Evolutionary conservation across 108 stramenopile species (phyloP), one percentile per base, ranked within the genome.

Genomic region (Chaetoceros muelleri): DNA sequence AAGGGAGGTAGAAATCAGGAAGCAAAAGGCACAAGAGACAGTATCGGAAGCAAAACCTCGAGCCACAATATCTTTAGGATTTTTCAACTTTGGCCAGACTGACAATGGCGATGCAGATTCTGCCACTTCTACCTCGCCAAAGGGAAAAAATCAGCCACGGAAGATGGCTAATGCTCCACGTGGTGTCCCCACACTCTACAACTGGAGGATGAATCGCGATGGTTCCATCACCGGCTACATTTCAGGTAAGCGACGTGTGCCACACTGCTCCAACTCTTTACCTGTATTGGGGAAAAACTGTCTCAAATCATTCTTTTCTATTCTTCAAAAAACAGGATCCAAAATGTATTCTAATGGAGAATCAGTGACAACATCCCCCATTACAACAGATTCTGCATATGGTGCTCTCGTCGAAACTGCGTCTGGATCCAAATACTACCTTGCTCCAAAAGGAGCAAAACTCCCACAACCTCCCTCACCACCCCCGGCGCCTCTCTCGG

Each of bases 111-210:
- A 29, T n/a, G 18, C n/a, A 20, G 26, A 30, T 1, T 5, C 8
- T 10, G 34, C 34, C 13, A 5, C 34, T 40, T 13, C 34, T 40
- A 13, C 13, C 5, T 13, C 5, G 13, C 34, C 5, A 40, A 40
- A 40, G 5, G 34, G 34, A 3, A 54, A 31, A 30, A 31, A 70
- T 34, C 49, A 44, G 24, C 44, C 40, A 18, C 45, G 29, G 27
- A 44, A 51, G 40, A 62, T 48, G 24, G 48, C 69, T 29, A 24
- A 19, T 16, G 74, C 78, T 25, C 85, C 82, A 10, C 66, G 57
- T 23, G 82, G 86, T 1, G 76, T 84, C 2, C 86, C 86, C 17
- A 76, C 80, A 10, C 77, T 87, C 59, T 67, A 62, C 27, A 64
- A 53, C 27, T 90, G 87, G 87, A 70, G 63, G 44, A 55, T 74